A percentile compares a stretch with the other conserved stretches of the same genome.
phyloP scores from a whole-genome alignment of 495 filamentous ascomycete species.

The Talaromyces proteolyticus region DNA sequence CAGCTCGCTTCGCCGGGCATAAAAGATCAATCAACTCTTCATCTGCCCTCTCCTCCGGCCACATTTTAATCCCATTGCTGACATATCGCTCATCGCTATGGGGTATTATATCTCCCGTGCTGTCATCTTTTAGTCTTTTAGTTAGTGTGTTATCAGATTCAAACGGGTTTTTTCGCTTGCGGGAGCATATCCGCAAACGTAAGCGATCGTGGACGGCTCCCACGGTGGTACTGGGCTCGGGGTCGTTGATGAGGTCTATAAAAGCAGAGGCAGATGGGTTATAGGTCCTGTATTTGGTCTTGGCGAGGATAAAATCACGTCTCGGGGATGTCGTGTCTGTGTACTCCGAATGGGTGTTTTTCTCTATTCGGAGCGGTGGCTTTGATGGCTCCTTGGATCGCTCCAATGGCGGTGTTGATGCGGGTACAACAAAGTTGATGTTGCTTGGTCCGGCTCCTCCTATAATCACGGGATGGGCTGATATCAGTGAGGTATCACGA shows the following conservation, averaged over 20 bases:
- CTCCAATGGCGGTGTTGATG: background rate
- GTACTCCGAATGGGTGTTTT: conserved; percentile 41
- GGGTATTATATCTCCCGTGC: background rate
- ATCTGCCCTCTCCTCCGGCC: conserved; percentile 50
- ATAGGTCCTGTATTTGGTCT: conserved; percentile 56
- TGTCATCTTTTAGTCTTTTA: background rate
- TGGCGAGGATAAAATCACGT: conserved; percentile 48
- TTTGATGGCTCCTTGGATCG: background rate
- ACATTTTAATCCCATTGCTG: conserved; percentile 45
- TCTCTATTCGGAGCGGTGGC: conserved; percentile 22
- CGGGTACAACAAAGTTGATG: background rate
- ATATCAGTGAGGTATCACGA: background rate
- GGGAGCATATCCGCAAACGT: conserved; percentile 46
- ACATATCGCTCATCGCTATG: conserved; percentile 40
- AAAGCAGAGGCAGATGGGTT: conserved; percentile 52
- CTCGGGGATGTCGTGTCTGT: conserved; percentile 31
- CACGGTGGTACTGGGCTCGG: conserved; percentile 19
- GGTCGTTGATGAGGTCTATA: conserved; percentile 62
- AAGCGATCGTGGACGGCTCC: conserved; percentile 36
- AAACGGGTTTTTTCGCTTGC: conserved; percentile 31
- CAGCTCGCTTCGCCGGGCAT: conserved; percentile 44
- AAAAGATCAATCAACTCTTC: conserved; percentile 47
- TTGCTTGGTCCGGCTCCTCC: conserved; percentile 1
- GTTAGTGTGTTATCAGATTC: conserved; percentile 30
- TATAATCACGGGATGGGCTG: background rate